phyloP scores from a whole-genome alignment of 306 rosid genomes.

The Lotus japonicus region DNA sequence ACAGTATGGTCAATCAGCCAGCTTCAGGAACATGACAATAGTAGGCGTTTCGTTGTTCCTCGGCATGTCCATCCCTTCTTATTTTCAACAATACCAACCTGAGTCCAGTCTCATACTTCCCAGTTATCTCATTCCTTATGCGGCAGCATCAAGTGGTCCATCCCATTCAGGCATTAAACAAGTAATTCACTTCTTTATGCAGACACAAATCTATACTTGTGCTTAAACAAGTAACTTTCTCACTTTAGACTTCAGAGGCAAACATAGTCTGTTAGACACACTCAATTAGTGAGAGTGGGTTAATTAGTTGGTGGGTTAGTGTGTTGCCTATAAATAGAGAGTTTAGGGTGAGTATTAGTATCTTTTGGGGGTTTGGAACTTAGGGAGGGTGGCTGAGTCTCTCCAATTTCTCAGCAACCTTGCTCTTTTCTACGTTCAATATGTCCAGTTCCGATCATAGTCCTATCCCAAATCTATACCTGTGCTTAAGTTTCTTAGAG shows the following conservation, averaged over 20 bases:
- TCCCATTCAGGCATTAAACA: slow-evolving; percentile 54
- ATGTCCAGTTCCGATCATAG: too few relatives aligned
- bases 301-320: too few relatives aligned
- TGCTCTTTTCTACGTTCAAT: too few relatives aligned
- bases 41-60: slow-evolving; percentile 85
- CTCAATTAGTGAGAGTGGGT: too few relatives aligned
- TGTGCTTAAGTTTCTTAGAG: background rate
- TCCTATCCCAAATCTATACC: background rate
- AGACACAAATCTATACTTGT: background rate
- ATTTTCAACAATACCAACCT: slow-evolving; percentile 83
- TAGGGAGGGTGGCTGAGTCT: too few relatives aligned
- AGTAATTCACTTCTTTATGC: slow-evolving; percentile 31
- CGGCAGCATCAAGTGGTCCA: slow-evolving; percentile 91
- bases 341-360: too few relatives aligned
- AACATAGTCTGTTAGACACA: too few relatives aligned
- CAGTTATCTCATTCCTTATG: slow-evolving; percentile 75
- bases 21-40: slow-evolving; percentile 75
- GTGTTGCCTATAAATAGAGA: too few relatives aligned
- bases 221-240: too few relatives aligned
- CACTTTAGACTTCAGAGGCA: too few relatives aligned
- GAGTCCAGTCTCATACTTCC: slow-evolving; percentile 67
- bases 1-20: slow-evolving; percentile 65
- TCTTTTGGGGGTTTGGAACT: too few relatives aligned
- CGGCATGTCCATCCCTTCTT: slow-evolving; percentile 88
- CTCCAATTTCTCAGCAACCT: too few relatives aligned